Base-by-base conservation (phyloP, 164 flowering plant genomes). In the Protea cynaroides region DNA sequence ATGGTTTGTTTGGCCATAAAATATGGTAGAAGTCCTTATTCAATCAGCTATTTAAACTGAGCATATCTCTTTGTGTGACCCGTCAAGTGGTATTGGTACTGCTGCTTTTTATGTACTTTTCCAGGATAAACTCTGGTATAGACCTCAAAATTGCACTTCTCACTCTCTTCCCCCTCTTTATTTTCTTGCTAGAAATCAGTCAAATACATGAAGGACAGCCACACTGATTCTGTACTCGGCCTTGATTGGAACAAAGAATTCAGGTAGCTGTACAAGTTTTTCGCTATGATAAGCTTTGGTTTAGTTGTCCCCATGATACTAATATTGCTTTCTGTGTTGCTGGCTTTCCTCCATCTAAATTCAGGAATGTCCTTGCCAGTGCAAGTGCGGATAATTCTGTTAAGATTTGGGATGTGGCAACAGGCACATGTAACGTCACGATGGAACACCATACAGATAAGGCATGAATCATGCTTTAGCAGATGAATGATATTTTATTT, bases 201-300 rank as follows among this genome's bases (percentile, higher is more conserved):
- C 69, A 83, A 85, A 59, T 91, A 84, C 80, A 79, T 82, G 71
- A 79, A 86, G 67, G 92, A 75, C 57, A 91, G 97, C 67, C 97
- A 94, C 75, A 89, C 84, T 10, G 97, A 83, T 75, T 76, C 96
- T 52, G 97, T 94, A 24, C 91, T 94, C 71, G 88, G 89, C 53
- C 90, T 94, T 78, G 88, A 94, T 64, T 94, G 98, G 98, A 94
- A 94, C 83, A 94, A 91, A 78, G 84, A 80, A 61, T 79, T 70
- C 81, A 89, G 94, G 98, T 90, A 37, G 65, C 63, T 21, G 52
- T 34, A 15, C 11, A 58, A n/a, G n/a, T 21, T 17, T 53, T 25
- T 38, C 24, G 63, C 19, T 22, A 53, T 61, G 47, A 21, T 38
- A 29, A 25, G 63, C 23, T 22, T 46, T 61, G 21, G 11, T 8